phyloP scores from a whole-genome alignment of 192 early-diverging fungal genomes.

The Coemansia sp. region DNA sequence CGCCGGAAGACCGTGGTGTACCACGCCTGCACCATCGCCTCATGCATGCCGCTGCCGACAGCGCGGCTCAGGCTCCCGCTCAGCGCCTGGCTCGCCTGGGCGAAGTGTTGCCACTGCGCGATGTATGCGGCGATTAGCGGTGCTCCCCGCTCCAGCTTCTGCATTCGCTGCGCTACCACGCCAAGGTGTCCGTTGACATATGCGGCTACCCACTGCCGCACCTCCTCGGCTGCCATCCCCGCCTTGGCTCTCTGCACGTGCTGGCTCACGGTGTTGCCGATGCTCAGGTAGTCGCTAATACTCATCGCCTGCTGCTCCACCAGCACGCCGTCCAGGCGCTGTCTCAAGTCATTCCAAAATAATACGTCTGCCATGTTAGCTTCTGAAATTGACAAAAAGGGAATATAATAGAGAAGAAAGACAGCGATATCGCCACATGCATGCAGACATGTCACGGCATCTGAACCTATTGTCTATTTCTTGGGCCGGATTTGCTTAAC shows the following conservation, averaged over 20 bases:
- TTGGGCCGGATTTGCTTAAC: constrained; percentile 34
- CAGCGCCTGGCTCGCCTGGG: not conserved
- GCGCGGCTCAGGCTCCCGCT: not conserved
- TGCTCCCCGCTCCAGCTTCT: not conserved
- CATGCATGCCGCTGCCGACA: not conserved
- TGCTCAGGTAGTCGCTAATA: not conserved
- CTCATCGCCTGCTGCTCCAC: not conserved
- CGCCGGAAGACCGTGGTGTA: not conserved
- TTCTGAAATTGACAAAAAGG: not conserved
- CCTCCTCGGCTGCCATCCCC: not conserved
- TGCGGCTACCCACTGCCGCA: not conserved
- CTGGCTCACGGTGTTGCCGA: not conserved
- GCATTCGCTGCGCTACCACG: not conserved
- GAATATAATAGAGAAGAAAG: not conserved
- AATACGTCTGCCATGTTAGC: not conserved
- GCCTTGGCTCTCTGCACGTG: not conserved
- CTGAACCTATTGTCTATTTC: not conserved
- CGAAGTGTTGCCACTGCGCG: not conserved
- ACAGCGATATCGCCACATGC: not conserved
- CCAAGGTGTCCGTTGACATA: not conserved
- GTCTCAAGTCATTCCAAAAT: not conserved
- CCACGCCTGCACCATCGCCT: not conserved
- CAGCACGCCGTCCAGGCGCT: not conserved
- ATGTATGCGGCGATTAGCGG: not conserved
- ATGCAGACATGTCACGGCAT: not conserved